These are phyloP conservation scores for Lactarius indigo DNA, from an alignment of 768 basidiomycete genomes.

Conservation along the genomic window DNA sequence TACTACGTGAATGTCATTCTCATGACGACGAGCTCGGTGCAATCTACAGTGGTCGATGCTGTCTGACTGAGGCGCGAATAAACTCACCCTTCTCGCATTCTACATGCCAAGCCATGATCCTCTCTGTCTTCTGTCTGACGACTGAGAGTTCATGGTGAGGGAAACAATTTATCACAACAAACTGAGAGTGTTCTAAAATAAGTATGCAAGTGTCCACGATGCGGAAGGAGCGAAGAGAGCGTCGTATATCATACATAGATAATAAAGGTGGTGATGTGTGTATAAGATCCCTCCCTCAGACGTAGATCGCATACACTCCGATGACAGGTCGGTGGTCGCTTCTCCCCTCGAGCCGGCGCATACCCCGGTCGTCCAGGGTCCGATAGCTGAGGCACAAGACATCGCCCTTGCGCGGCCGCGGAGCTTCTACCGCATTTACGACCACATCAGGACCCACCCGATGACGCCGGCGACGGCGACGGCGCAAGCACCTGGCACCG, in stretches of 20 bases:
- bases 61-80: neutral
- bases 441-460: neutral
- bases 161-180: neutral
- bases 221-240: slow-evolving; percentile 5
- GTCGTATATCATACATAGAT: slow-evolving; percentile 5
- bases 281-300: slow-evolving; percentile 29
- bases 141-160: neutral
- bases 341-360: slow-evolving; percentile 71
- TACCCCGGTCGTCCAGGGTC: slow-evolving; percentile 70
- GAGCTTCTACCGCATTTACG: slow-evolving; percentile 17
- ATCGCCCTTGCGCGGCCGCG: slow-evolving; percentile 55
- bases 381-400: slow-evolving; percentile 68
- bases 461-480: neutral
- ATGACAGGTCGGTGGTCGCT: slow-evolving; percentile 88
- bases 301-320: slow-evolving; percentile 68
- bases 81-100: neutral
- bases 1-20: neutral
- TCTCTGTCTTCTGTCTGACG: neutral
- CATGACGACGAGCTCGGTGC: neutral
- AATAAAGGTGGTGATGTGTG: neutral
- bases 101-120: neutral
- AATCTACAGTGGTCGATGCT: neutral
- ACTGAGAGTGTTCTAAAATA: neutral
- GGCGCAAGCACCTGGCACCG: too few relatives aligned
- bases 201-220: slow-evolving; percentile 5